Evolutionary conservation across 495 filamentous ascomycete species (phyloP).

Genomic region (Sporormia fimetaria): DNA sequence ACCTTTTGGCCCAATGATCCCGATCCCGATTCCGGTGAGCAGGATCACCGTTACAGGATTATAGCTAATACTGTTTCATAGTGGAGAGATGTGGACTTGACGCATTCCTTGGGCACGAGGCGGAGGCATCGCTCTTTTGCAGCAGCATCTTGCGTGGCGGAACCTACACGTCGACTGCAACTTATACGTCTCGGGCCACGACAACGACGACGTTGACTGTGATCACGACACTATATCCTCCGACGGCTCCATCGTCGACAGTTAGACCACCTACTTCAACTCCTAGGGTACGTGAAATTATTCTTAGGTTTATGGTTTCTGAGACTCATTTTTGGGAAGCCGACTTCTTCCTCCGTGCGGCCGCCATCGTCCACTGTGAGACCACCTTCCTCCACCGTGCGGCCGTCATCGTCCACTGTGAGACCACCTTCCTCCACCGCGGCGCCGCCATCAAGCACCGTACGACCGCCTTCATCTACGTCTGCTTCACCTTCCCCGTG

Average conservation of each 20-base stretch:
- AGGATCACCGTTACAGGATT: neutral
- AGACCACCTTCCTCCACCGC: constrained; percentile 8
- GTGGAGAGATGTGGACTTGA: constrained; percentile 15
- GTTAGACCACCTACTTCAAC: constrained; percentile 4
- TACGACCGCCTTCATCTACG: constrained; percentile 1
- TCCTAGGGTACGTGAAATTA: neutral
- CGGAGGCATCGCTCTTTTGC: constrained; percentile 17
- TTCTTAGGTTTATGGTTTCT: too few species aligned
- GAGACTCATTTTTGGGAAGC: neutral
- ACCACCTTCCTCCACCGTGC: constrained; percentile 7
- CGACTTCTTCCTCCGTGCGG: too few species aligned
- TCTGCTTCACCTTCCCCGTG: constrained; percentile 1
- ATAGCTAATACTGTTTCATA: constrained; percentile 3
- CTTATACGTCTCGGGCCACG: constrained; percentile 7
- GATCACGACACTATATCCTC: constrained; percentile 11
- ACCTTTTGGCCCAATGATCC: constrained; percentile 10
- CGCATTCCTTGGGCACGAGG: constrained; percentile 15
- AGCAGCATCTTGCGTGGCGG: constrained; percentile 13
- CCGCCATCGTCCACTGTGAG: constrained; percentile 5
- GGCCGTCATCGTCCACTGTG: neutral
- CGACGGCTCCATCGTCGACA: constrained; percentile 1
- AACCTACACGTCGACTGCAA: constrained; percentile 9
- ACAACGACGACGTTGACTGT: constrained; percentile 9
- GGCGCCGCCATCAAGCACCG: neutral
- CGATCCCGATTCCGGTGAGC: neutral